Evolutionary conservation across 106 monocot genomes (phyloP).

Genomic region (Cymbidium sinense): DNA sequence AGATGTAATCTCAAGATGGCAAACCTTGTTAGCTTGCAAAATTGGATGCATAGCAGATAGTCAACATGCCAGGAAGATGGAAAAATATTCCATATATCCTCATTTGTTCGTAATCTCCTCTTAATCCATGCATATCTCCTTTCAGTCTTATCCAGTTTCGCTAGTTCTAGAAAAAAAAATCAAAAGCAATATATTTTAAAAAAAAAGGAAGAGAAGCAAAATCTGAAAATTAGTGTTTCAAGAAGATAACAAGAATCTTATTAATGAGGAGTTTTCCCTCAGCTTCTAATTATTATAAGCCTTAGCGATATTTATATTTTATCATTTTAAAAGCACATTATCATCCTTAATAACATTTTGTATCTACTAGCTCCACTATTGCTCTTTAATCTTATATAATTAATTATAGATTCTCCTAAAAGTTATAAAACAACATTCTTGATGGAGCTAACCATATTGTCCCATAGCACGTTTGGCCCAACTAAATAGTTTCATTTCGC

Average conservation of each 20-base stretch:
- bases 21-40: conserved; percentile 97
- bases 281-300: neutral
- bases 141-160: conserved; percentile 96
- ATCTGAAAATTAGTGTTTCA: neutral
- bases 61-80: conserved; percentile 91
- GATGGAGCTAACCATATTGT: too few species aligned
- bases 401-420: too few species aligned
- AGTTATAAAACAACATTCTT: too few species aligned
- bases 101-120: conserved; percentile 82
- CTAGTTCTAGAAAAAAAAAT: conserved; percentile 51
- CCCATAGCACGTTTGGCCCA: too few species aligned
- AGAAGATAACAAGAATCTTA: neutral
- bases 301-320: too few species aligned
- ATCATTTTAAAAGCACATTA: too few species aligned
- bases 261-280: neutral
- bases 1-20: conserved; percentile 4
- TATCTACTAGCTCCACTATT: too few species aligned
- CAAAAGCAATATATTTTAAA: neutral
- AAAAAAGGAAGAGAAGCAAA: neutral
- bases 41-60: conserved; percentile 93
- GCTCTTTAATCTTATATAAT: too few species aligned
- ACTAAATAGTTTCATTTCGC: neutral
- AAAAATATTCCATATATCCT: conserved; percentile 98
- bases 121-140: conserved; percentile 98
- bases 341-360: too few species aligned